Evolutionary conservation across 345 rosid species (phyloP), one percentile per base, ranked within the genome.

Genomic region (Populus euphratica): DNA sequence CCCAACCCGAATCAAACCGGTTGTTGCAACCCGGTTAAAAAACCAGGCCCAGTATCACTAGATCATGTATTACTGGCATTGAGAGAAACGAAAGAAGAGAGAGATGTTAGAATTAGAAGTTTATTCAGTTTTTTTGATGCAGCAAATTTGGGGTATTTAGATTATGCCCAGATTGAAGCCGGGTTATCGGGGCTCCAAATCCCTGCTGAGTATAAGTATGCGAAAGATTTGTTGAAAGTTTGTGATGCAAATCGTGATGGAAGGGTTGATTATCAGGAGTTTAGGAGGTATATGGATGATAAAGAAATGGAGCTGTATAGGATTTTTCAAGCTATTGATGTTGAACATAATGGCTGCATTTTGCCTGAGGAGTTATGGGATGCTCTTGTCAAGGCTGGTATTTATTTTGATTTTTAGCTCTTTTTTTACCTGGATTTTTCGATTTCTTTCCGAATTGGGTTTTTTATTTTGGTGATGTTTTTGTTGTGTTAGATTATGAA

Each of bases 211-310:
- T 93, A 95, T 47, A 90, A 88, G 82, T 92, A 93, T 75, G 97
- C 98, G 17, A 92, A 73, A 81, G 99, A 95, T 79, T 83, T 95
- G 82, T 76, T 88, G 82, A 88, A 80, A 81, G 98, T 86, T 49
- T 91, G 97, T 63, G 97, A 95, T 79, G 86, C 93, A 14, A 87
- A 95, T 79, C 85, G 90, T 69, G 99, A 95, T 66, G 98, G 98
- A n/a, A 86, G 93, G 33, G 97, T 93, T 3, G 96, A 91, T 80
- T 95, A 92, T 77, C 83, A 83, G 25, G 99, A 95, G 84, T 95
- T 95, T 73, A 89, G 90, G 86, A 82, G 93, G 50, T 93, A 95
- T 77, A 95, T 95, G 99, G 98, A 95, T 49, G 91, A 86, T 80
- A 90, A 91, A 74, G 96, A 91, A 78, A 90, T 91, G 21, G 96